Evolutionary conservation across 1,139 yeast species (phyloP).

Genomic region (Pichia sp.): DNA sequence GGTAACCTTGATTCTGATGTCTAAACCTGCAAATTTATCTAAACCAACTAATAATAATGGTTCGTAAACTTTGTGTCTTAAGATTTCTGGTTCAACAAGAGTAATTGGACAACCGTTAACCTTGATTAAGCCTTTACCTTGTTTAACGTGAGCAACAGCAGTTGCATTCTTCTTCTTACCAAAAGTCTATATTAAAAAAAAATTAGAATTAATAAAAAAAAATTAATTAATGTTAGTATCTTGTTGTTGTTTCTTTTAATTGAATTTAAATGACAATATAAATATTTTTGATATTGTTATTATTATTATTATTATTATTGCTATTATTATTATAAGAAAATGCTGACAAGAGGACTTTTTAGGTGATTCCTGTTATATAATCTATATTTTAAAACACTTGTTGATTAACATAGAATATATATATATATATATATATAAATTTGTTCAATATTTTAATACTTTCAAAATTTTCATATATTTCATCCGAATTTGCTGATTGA

Average conservation of each 20-base stretch:
- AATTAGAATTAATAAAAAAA: not conserved
- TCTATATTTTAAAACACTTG: too few species aligned
- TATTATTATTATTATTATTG: too few species aligned
- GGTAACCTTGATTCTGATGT: slow-evolving; percentile 97
- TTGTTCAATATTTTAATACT: too few species aligned
- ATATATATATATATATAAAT: too few species aligned
- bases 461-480: too few species aligned
- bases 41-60: slow-evolving; percentile 97
- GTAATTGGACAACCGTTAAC: slow-evolving; percentile 99
- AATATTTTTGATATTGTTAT: too few species aligned
- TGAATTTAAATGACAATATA: not conserved
- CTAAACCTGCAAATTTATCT: slow-evolving; percentile 97
- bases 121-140: slow-evolving; percentile 99
- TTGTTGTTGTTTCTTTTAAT: not conserved
- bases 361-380: too few species aligned
- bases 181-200: slow-evolving; percentile 62
- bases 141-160: slow-evolving; percentile 99
- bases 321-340: too few species aligned
- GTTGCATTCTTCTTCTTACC: slow-evolving; percentile 99
- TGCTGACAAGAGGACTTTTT: too few species aligned
- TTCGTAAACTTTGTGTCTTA: slow-evolving; percentile 99
- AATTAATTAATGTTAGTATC: slow-evolving; percentile 13
- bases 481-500: too few species aligned
- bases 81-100: slow-evolving; percentile 97
- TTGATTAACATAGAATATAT: too few species aligned